Base-by-base conservation (phyloP, 2,329 filamentous ascomycete genomes). In the Cucurbitaria berberidis region DNA sequence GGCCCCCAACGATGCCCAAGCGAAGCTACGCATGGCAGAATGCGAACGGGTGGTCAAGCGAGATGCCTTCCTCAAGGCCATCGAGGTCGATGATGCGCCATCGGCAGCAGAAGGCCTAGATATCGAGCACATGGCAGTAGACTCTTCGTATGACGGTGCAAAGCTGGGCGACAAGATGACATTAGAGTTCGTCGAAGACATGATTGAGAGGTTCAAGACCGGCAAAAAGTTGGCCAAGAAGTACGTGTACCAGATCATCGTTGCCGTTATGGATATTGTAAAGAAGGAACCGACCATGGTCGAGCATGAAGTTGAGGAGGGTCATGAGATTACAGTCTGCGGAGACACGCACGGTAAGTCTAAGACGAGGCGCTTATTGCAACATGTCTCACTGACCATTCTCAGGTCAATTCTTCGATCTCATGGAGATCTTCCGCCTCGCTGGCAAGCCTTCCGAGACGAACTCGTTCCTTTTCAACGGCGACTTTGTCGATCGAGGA, bases 241-340 rank as follows among this genome's bases (percentile, higher is more conserved):
- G 84, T 99, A 97, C 73, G 95, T 93, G 62, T 98, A 93, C 81
- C 91, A 97, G 79, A 99, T 99, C 71, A 84, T 99, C 67, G 80
- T 97, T 66, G 90, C 90, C 5, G 90, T 96, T 66, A 91, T 90
- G 81, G 88, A 96, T 59, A 84, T 99, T 52, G 88, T 96, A 40
- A 93, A 93, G 74, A 87, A 92, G 47, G 95, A 99, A 78, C 84
- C 93, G 15, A 99, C 95, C 22, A 97, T 99, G 95, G 93, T 97
- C 22, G 95, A 99, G 78, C 85, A 95, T 72, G 85, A 90, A 44
- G 86, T 99, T 48, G 86, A 89, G 5, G 79, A 90, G 40, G 91
- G 88, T 51, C 86, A 89, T 52, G 85, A 89, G 70, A 81, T 99
- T 68, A 99, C 95, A 2, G 92, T 99, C 49, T 99, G 95, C 72